A percentile compares a stretch with the other conserved stretches of the same genome.
Evolutionary conservation across 257 asterid species (phyloP).

Genomic region (Leonotis leonurus): DNA sequence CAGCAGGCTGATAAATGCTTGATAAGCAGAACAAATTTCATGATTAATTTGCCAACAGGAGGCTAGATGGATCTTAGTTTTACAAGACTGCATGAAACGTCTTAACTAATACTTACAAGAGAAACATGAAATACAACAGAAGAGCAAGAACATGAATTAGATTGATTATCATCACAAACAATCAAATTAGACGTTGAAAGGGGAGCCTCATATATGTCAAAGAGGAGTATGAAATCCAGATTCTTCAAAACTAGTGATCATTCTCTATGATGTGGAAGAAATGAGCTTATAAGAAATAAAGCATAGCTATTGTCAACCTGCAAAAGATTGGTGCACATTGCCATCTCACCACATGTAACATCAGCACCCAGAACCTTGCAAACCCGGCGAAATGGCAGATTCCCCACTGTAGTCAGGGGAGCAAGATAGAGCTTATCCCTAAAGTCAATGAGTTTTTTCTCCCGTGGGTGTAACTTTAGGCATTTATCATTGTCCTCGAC

Average conservation of each 20-base stretch:
- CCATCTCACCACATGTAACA: slow-evolving; percentile 99
- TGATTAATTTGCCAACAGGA: neutral
- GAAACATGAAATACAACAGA: neutral
- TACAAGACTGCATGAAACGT: neutral
- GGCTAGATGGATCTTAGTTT: neutral
- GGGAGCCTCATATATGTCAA: slow-evolving; percentile 5
- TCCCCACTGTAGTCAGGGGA: slow-evolving; percentile 92
- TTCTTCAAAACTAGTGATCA: slow-evolving; percentile 5
- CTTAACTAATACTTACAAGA: neutral
- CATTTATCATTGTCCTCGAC: slow-evolving; percentile 55
- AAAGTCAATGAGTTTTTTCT: slow-evolving; percentile 82
- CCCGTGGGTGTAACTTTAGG: slow-evolving; percentile 76
- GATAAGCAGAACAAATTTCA: neutral
- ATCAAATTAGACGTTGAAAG: neutral
- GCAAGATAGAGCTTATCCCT: slow-evolving; percentile 89
- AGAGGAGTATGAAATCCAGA: neutral
- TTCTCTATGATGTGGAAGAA: neutral
- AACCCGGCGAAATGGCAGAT: slow-evolving; percentile 82
- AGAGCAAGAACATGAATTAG: neutral
- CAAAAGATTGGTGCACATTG: slow-evolving; percentile 92
- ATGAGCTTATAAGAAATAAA: neutral
- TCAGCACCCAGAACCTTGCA: slow-evolving; percentile 96
- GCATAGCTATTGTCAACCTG: slow-evolving; percentile 47
- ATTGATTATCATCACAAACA: neutral
- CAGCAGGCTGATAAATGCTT: neutral